These are phyloP conservation scores for Coleophoma cylindrospora DNA, from an alignment of 2,329 filamentous ascomycete genomes.

Conservation along the genomic window DNA sequence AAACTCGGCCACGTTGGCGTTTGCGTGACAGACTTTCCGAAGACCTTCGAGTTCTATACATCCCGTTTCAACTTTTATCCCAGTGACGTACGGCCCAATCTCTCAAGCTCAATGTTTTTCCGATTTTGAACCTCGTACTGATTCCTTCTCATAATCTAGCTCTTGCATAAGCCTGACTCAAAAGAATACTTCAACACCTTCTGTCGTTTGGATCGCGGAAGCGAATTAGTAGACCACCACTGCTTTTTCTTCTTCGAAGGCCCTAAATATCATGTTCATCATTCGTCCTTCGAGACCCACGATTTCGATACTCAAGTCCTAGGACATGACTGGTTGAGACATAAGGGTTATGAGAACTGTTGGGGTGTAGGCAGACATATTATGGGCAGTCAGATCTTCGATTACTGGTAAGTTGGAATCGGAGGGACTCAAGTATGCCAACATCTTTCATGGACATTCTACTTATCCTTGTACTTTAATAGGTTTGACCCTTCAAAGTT, in stretches of 20 bases:
- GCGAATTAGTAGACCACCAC: conserved; percentile 47
- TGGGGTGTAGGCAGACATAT: conserved; percentile 70
- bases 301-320: conserved; percentile 66
- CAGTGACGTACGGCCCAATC: conserved; percentile 21
- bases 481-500: conserved; percentile 48
- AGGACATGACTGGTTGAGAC: conserved; percentile 62
- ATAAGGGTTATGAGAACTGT: conserved; percentile 55
- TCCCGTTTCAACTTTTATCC: conserved; percentile 35
- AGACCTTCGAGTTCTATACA: conserved; percentile 31
- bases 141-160: too few relatives aligned
- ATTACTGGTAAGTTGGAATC: conserved; percentile 52
- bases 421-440: background rate
- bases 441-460: background rate
- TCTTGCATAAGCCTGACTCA: conserved; percentile 45
- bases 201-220: conserved; percentile 47
- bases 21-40: conserved; percentile 26
- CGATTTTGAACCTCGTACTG: background rate
- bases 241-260: conserved; percentile 44
- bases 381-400: conserved; percentile 65
- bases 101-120: background rate
- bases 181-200: conserved; percentile 38
- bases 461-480: background rate
- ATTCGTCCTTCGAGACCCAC: conserved; percentile 63
- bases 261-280: conserved; percentile 49
- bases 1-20: conserved; percentile 36